Conservation (phyloP, 495 filamentous ascomycete genomes). For the Daldinia grandis region DNA sequence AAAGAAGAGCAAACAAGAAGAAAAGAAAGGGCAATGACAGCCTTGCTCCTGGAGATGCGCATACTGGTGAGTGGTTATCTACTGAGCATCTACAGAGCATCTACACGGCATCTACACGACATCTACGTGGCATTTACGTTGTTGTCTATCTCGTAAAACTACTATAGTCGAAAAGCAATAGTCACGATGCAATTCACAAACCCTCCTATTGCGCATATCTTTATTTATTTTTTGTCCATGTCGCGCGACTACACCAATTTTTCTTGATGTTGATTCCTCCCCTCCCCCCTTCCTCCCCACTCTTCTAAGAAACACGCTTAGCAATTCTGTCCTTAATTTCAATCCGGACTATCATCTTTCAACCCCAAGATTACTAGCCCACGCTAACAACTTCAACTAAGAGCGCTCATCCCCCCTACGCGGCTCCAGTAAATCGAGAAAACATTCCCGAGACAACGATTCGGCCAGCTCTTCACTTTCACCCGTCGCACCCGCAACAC, state of each 20-base stretch:
- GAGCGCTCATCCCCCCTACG: slow-evolving; percentile 58
- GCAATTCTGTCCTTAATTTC: not conserved
- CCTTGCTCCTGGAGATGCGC: slow-evolving; percentile 71
- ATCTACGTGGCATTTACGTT: not conserved
- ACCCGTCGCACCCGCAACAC: slow-evolving; percentile 59
- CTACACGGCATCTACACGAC: not conserved
- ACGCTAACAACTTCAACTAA: slow-evolving; percentile 20
- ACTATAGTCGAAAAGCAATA: not conserved
- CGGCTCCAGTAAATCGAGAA: slow-evolving; percentile 56
- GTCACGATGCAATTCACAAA: not conserved
- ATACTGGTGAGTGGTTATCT: slow-evolving; percentile 64
- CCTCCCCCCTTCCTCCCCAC: not conserved
- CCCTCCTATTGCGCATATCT: not conserved
- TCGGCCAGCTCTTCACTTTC: slow-evolving; percentile 73
- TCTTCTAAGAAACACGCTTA: not conserved
- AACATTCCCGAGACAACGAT: slow-evolving; percentile 59
- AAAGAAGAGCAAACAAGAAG: slow-evolving; percentile 65
- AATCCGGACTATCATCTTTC: not conserved
- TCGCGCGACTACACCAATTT: not conserved
- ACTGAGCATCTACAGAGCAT: not conserved
- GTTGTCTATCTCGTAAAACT: not conserved
- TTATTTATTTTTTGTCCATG: not conserved
- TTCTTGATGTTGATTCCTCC: not conserved
- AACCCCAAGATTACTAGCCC: not conserved
- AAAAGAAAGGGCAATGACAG: slow-evolving; percentile 62